A percentile compares a stretch with the other conserved stretches of the same genome.
Conservation (phyloP, 2,329 filamentous ascomycete species). For the Helotiales sp. region DNA sequence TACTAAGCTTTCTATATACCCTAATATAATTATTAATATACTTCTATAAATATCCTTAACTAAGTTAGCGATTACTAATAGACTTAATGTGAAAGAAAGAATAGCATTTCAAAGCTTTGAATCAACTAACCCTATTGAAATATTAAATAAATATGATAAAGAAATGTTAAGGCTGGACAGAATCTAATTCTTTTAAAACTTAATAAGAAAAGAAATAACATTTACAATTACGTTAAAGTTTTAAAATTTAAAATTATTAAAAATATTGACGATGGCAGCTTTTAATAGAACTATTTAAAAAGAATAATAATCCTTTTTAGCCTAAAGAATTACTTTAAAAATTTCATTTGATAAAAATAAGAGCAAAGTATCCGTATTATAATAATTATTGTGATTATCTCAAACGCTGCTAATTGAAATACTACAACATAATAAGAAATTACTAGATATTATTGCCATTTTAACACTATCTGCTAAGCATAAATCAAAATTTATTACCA, state of each 20-base stretch:
- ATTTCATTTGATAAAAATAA: conserved; percentile 23
- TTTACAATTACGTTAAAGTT: conserved; percentile 20
- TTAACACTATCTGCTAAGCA: conserved; percentile 15
- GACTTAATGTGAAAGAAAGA: conserved; percentile 23
- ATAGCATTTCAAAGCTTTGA: conserved; percentile 25
- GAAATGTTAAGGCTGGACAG: conserved; percentile 20
- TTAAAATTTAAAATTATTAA: conserved; percentile 23
- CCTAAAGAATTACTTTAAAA: conserved; percentile 21
- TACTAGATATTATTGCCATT: conserved; percentile 14
- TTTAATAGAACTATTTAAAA: conserved; percentile 6
- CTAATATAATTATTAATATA: conserved; percentile 14
- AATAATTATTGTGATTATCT: conserved; percentile 19
- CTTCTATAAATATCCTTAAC: conserved; percentile 14
- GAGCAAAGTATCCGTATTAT: conserved; percentile 27
- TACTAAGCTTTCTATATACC: conserved; percentile 14
- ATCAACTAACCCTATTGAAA: conserved; percentile 30
- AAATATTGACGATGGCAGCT: conserved; percentile 18
- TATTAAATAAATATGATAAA: conserved; percentile 29
- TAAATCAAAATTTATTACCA: conserved; percentile 23
- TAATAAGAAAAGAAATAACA: conserved; percentile 25
- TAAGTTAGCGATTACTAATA: conserved; percentile 14
- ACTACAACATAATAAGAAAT: conserved; percentile 10
- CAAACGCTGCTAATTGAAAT: conserved; percentile 11
- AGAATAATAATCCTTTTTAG: neutral
- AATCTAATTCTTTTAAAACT: conserved; percentile 19